These are phyloP conservation scores for Candida multigemmis DNA, from an alignment of 805 yeast genomes.

Conservation along the genomic window DNA sequence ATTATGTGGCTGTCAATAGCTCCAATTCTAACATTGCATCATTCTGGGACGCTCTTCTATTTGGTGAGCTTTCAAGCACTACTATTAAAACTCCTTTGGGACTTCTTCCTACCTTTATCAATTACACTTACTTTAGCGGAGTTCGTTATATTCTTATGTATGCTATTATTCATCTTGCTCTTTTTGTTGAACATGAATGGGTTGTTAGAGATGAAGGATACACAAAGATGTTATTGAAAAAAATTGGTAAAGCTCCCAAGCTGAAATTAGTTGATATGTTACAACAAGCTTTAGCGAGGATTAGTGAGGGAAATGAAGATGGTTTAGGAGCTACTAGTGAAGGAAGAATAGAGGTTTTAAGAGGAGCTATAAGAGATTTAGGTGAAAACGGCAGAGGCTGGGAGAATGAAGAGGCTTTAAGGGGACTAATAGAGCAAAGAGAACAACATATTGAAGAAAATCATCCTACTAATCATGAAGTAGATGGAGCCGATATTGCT, in stretches of 20 bases:
- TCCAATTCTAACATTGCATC: conserved; percentile 11
- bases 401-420: conserved; percentile 9
- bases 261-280: conserved; percentile 30
- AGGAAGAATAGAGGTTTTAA: conserved; percentile 14
- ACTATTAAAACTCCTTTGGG: conserved; percentile 5
- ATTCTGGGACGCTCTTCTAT: conserved; percentile 23
- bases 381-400: conserved; percentile 3
- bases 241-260: conserved; percentile 49
- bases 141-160: conserved; percentile 29
- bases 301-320: conserved; percentile 12
- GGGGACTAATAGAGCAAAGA: conserved; percentile 9
- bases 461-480: conserved; percentile 10
- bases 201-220: conserved; percentile 66
- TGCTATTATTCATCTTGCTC: conserved; percentile 32
- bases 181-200: conserved; percentile 60
- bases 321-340: conserved; percentile 15
- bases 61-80: conserved; percentile 22
- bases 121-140: conserved; percentile 28
- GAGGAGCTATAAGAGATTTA: conserved; percentile 18
- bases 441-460: conserved; percentile 4
- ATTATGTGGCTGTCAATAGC: too few relatives aligned
- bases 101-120: conserved; percentile 14
- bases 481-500: conserved; percentile 3
- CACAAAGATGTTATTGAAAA: conserved; percentile 43
- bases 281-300: conserved; percentile 16